Conservation (phyloP, 73 alveolate genomes). For the Paramecium sonneborni region DNA sequence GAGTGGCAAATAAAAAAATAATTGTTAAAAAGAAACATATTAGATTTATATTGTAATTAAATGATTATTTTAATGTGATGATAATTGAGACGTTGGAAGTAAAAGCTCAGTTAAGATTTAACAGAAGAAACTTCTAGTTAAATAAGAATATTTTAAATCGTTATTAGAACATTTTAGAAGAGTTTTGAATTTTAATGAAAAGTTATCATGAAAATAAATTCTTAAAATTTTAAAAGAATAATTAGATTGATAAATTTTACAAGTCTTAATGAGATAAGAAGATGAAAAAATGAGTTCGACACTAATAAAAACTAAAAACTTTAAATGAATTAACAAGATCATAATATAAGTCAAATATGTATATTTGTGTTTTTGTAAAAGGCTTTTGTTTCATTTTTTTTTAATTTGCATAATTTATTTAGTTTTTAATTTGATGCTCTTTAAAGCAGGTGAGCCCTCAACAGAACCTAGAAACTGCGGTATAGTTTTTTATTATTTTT, state of each 20-base stretch:
- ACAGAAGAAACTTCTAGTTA: neutral
- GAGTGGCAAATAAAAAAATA: too few relatives aligned
- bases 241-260: neutral
- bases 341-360: neutral
- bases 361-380: neutral
- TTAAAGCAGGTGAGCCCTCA: constrained; percentile 2
- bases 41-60: neutral
- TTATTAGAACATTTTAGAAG: neutral
- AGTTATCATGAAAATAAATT: too few relatives aligned
- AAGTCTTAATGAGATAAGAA: neutral
- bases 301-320: neutral
- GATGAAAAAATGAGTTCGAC: neutral
- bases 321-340: neutral
- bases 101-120: neutral
- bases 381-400: neutral
- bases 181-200: neutral
- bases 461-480: constrained; percentile 26
- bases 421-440: neutral
- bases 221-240: too few relatives aligned
- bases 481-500: constrained; percentile 17
- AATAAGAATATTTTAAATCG: neutral
- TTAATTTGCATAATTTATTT: neutral
- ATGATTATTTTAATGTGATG: neutral
- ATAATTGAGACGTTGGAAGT: neutral
- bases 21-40: too few relatives aligned